Conservation (phyloP, 208 protist genomes). For the Tritrichomonas musculus region DNA sequence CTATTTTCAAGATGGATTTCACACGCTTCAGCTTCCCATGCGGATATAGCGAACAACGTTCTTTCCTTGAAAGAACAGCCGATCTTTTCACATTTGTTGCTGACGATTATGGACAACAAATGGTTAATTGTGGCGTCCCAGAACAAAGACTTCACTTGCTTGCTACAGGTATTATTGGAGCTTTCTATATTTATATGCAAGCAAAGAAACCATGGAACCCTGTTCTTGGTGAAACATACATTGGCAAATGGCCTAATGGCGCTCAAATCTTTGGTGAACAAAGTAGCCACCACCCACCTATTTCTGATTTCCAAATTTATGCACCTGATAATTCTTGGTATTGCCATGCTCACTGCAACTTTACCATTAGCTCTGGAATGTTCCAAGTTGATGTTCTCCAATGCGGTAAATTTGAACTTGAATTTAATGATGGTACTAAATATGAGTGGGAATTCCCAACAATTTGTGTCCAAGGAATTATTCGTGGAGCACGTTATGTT, state of each 20-base stretch:
- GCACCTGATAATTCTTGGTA: slow-evolving; percentile 15
- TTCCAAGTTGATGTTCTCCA: not conserved
- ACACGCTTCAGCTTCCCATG: not conserved
- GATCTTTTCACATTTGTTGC: slow-evolving; percentile 21
- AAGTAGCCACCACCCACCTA: slow-evolving; percentile 42
- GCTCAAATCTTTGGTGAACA: slow-evolving; percentile 39
- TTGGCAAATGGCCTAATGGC: slow-evolving; percentile 30
- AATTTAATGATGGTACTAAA: not conserved
- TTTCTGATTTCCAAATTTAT: slow-evolving; percentile 38
- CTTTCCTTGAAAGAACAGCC: slow-evolving; percentile 14
- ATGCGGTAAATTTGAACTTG: not conserved
- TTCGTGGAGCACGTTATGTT: not conserved
- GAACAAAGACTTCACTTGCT: not conserved
- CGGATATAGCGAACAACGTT: not conserved
- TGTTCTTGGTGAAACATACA: slow-evolving; percentile 39
- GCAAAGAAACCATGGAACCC: slow-evolving; percentile 39
- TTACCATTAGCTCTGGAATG: not conserved
- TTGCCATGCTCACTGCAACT: not conserved
- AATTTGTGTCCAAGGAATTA: not conserved
- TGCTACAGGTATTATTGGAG: not conserved
- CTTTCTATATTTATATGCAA: not conserved
- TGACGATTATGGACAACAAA: not conserved
- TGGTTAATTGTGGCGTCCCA: not conserved
- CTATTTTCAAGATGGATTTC: not conserved
- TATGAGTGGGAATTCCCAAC: slow-evolving; percentile 20